phyloP scores from a whole-genome alignment of 139 green algal genomes.

The Chlorella sp. region DNA sequence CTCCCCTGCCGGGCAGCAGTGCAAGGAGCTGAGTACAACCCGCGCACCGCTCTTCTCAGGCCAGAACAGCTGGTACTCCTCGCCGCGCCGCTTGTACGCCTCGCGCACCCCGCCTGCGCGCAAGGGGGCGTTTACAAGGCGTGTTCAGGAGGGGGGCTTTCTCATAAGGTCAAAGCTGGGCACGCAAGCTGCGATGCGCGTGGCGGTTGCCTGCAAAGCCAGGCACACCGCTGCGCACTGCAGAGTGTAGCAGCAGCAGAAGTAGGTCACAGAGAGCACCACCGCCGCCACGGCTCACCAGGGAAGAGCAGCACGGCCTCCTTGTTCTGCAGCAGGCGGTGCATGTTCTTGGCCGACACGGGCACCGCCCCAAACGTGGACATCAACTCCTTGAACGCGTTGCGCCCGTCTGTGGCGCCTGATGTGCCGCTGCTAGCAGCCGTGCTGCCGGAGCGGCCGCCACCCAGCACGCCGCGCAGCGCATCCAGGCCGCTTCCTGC shows the following conservation, averaged over 20 bases:
- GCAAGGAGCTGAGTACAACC: too few species aligned
- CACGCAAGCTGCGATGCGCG: too few species aligned
- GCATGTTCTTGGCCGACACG: conserved; percentile 81
- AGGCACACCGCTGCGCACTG: too few species aligned
- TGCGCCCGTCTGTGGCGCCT: not conserved
- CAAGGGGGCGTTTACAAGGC: too few species aligned
- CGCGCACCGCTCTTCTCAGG: conserved; percentile 58
- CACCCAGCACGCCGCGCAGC: not conserved
- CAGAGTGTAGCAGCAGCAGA: too few species aligned
- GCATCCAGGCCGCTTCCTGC: not conserved
- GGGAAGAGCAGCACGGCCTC: conserved; percentile 93
- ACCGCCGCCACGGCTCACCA: too few species aligned
- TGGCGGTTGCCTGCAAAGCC: too few species aligned
- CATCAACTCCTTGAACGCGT: conserved; percentile 67
- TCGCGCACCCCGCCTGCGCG: conserved; percentile 86
- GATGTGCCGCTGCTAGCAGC: not conserved
- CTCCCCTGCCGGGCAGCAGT: too few species aligned
- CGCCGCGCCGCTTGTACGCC: conserved; percentile 76
- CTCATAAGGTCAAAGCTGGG: too few species aligned
- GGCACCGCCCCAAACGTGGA: conserved; percentile 91
- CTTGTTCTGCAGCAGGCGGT: conserved; percentile 72
- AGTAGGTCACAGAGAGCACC: too few species aligned
- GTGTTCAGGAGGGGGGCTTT: too few species aligned
- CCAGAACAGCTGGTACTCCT: conserved; percentile 96
- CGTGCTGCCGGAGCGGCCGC: not conserved